Conservation (phyloP, 305 asterid species). For the Rubia balearica region DNA sequence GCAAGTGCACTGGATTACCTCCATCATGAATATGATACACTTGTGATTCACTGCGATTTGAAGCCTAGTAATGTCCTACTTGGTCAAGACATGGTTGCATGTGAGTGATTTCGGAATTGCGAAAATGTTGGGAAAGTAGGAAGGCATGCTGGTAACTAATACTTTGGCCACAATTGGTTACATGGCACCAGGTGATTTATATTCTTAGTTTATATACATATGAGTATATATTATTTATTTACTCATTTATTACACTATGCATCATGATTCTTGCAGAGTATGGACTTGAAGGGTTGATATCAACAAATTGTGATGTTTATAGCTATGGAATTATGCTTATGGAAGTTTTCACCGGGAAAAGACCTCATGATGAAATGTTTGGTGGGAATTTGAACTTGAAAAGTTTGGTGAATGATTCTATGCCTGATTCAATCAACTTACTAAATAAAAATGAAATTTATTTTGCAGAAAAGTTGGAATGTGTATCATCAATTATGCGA, state of each 20-base stretch:
- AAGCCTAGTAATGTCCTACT: constrained; percentile 13
- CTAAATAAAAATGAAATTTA: background rate
- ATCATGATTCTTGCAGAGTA: background rate
- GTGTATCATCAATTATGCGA: background rate
- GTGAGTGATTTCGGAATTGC: constrained; percentile 13
- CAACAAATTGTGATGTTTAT: constrained; percentile 1
- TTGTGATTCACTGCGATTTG: constrained; percentile 15
- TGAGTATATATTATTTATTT: background rate
- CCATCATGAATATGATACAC: constrained; percentile 3
- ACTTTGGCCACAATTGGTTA: constrained; percentile 17
- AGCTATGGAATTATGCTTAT: constrained; percentile 9
- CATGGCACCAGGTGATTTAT: constrained; percentile 14
- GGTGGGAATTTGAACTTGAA: background rate
- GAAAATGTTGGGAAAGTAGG: constrained; percentile 7
- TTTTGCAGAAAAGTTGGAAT: background rate
- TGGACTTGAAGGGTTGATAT: constrained; percentile 11
- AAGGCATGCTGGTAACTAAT: constrained; percentile 4
- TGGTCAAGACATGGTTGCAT: constrained; percentile 7
- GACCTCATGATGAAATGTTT: background rate
- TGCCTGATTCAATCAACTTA: constrained; percentile 3
- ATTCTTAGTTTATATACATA: background rate
- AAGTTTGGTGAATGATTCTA: constrained; percentile 2
- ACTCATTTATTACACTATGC: background rate
- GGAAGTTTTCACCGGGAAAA: constrained; percentile 7
- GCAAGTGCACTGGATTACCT: constrained; percentile 16